Percentiles rank a stretch among this genome's conserved stretches.
Evolutionary conservation across 352 stramenopile species (phyloP).

Genomic region (Phytophthora tubulina): DNA sequence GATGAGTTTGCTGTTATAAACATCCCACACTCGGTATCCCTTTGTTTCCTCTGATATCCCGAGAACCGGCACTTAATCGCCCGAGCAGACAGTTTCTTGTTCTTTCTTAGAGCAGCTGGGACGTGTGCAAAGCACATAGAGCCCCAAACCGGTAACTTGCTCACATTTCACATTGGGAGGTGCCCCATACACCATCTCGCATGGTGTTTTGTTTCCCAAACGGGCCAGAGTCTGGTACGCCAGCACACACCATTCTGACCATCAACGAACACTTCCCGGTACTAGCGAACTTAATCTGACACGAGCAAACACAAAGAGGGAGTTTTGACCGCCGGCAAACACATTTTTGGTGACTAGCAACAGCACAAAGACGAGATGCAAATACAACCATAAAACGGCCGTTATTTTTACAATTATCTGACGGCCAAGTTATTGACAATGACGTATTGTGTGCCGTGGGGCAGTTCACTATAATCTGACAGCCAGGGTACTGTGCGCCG

Average conservation of each 20-base stretch:
- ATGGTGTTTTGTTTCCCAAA: constrained; percentile 11
- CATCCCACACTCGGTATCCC: neutral
- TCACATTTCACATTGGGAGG: neutral
- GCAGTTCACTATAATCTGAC: too few relatives aligned
- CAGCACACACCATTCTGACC: constrained; percentile 1
- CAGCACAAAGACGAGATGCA: neutral
- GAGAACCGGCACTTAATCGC: constrained; percentile 4
- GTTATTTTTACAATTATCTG: neutral
- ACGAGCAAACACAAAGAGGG: constrained; percentile 2
- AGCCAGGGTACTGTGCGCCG: neutral
- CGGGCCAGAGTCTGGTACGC: neutral
- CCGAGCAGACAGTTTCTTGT: constrained; percentile 17
- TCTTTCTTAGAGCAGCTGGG: constrained; percentile 2
- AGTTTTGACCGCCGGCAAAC: neutral
- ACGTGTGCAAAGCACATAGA: constrained; percentile 17
- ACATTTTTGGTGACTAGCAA: neutral
- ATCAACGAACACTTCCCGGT: neutral
- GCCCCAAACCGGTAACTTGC: constrained; percentile 5
- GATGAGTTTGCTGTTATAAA: constrained; percentile 17
- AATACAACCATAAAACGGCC: neutral
- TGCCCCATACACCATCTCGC: constrained; percentile 15
- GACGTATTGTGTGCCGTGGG: neutral
- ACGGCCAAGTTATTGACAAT: neutral
- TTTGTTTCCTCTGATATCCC: constrained; percentile 17
- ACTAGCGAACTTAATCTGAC: neutral